Evolutionary conservation across 148 eudicot genomes (phyloP).

Genomic region (Rhododendron vialii): DNA sequence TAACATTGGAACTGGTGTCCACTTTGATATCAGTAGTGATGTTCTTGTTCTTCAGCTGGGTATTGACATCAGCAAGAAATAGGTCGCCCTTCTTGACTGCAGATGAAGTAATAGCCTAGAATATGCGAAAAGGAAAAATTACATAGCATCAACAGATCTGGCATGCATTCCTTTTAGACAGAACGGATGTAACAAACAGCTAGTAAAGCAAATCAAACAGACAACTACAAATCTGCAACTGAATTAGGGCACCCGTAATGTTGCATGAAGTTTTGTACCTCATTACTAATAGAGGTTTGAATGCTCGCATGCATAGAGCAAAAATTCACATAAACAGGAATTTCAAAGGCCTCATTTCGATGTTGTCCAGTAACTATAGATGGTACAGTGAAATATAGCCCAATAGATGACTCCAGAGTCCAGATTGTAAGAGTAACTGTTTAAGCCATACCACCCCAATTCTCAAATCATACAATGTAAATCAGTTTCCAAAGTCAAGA

Average conservation of each 20-base stretch:
- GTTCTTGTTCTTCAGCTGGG: slow-evolving; percentile 67
- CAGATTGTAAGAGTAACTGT: neutral
- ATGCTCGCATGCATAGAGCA: neutral
- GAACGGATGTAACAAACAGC: neutral
- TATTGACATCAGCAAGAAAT: slow-evolving; percentile 65
- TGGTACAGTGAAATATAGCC: neutral
- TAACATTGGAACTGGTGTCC: slow-evolving; percentile 71
- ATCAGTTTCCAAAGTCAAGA: neutral
- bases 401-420: neutral
- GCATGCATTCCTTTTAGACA: neutral
- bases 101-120: slow-evolving; percentile 63
- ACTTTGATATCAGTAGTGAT: slow-evolving; percentile 77
- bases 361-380: neutral
- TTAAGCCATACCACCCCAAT: neutral
- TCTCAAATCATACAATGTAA: neutral
- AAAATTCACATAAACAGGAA: neutral
- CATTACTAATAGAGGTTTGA: neutral
- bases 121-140: neutral
- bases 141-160: neutral
- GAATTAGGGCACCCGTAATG: neutral
- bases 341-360: neutral
- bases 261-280: too few relatives aligned
- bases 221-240: neutral
- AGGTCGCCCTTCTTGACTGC: slow-evolving; percentile 68
- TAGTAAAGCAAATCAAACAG: neutral